Evolutionary conservation across 352 stramenopile species (phyloP).

Genomic region (Globisporangium middletonii): DNA sequence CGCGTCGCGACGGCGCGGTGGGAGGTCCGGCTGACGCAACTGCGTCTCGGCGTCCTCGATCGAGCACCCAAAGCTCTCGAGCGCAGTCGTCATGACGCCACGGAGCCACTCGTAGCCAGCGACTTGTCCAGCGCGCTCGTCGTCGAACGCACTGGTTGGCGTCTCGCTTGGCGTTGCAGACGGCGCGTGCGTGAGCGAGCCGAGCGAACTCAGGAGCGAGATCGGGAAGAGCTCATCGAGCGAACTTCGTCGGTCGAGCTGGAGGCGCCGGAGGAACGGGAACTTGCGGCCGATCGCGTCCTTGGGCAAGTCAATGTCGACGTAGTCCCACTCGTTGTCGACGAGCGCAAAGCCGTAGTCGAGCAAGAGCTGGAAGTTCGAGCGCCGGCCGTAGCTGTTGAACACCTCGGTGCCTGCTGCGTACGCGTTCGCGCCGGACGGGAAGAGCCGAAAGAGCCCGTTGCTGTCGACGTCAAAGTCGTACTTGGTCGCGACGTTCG

Average conservation of each 20-base stretch:
- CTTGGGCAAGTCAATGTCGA: slow-evolving; percentile 55
- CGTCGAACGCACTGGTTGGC: not conserved
- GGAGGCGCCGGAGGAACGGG: slow-evolving; percentile 42
- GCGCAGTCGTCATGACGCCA: slow-evolving; percentile 9
- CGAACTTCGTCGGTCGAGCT: slow-evolving; percentile 39
- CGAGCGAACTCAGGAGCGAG: not conserved
- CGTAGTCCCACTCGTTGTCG: slow-evolving; percentile 87
- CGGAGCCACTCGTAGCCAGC: slow-evolving; percentile 14
- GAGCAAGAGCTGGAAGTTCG: slow-evolving; percentile 86
- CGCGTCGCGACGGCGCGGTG: slow-evolving; percentile 27
- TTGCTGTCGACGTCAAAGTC: slow-evolving; percentile 60
- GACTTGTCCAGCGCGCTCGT: not conserved
- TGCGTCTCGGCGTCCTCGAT: slow-evolving; percentile 21
- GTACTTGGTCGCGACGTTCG: slow-evolving; percentile 88
- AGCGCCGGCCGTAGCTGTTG: slow-evolving; percentile 87
- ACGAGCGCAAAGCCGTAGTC: slow-evolving; percentile 91
- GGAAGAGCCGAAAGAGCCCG: slow-evolving; percentile 61
- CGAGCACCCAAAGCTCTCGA: slow-evolving; percentile 16
- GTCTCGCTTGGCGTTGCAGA: not conserved
- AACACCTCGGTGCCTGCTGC: slow-evolving; percentile 72
- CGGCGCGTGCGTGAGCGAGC: not conserved
- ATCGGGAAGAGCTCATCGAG: slow-evolving; percentile 45
- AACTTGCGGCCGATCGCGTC: slow-evolving; percentile 26
- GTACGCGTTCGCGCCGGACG: slow-evolving; percentile 54
- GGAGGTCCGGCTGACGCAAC: slow-evolving; percentile 12